Percentiles rank a stretch among this genome's conserved stretches.
Conservation (phyloP, 1,284 basidiomycete genomes). For the Ganoderma boninense region DNA sequence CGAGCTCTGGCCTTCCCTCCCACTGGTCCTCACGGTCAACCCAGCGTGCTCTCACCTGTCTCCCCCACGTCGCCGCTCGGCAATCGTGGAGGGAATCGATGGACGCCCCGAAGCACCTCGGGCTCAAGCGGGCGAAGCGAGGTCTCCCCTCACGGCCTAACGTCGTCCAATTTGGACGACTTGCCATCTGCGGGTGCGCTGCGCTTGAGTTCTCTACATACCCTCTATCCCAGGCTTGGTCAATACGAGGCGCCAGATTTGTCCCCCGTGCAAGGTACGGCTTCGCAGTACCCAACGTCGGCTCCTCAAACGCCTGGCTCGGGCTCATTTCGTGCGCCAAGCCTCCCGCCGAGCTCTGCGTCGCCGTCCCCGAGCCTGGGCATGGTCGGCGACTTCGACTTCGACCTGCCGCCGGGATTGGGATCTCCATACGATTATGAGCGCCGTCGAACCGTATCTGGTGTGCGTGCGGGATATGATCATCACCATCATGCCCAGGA, state of each 20-base stretch:
- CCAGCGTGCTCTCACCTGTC: conserved; percentile 6
- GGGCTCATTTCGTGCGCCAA: not conserved
- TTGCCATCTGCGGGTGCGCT: conserved; percentile 18
- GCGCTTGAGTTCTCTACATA: not conserved
- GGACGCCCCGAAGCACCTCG: conserved; percentile 13
- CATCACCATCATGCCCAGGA: not conserved
- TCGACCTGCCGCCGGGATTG: not conserved
- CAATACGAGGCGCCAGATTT: conserved; percentile 9
- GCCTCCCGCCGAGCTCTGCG: conserved; percentile 4
- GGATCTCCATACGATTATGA: not conserved
- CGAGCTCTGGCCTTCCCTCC: not conserved
- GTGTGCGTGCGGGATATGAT: not conserved
- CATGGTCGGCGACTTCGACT: conserved; percentile 10
- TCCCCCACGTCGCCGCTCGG: not conserved
- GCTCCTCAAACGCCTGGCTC: not conserved
- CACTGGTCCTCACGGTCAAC: not conserved
- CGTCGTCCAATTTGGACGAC: conserved; percentile 1
- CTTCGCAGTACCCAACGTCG: conserved; percentile 14
- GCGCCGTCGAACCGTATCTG: not conserved
- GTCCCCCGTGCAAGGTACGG: conserved; percentile 10
- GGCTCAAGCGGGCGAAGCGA: conserved; percentile 14
- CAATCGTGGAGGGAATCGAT: conserved; percentile 10
- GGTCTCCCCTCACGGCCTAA: conserved; percentile 10
- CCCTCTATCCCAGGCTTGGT: conserved; percentile 7
- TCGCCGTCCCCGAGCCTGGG: conserved; percentile 3